Percentiles rank a stretch among this genome's conserved stretches.
Evolutionary conservation across 768 basidiomycete species (phyloP).

Genomic region (Mrakia frigida): DNA sequence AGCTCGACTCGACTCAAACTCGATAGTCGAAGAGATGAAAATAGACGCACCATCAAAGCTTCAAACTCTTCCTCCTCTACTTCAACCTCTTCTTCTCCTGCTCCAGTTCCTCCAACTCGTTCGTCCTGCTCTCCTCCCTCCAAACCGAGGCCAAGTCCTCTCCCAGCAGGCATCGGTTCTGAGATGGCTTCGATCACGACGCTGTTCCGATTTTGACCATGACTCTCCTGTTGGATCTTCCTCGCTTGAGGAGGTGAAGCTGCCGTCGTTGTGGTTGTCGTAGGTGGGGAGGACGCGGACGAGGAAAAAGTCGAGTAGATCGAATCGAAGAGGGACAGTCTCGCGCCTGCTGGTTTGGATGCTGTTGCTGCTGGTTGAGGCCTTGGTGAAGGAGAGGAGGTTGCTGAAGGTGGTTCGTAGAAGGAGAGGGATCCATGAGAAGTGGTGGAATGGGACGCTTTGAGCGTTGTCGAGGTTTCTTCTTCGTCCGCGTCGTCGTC

Average conservation of each 20-base stretch:
- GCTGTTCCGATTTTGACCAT: slow-evolving; percentile 1
- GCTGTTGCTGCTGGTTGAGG: neutral
- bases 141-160: neutral
- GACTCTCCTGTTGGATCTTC: neutral
- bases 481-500: neutral
- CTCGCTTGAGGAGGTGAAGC: neutral
- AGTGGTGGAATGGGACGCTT: neutral
- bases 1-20: neutral
- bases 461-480: slow-evolving; percentile 23
- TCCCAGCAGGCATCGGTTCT: slow-evolving; percentile 49
- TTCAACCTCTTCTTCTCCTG: slow-evolving; percentile 20
- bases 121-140: neutral
- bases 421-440: neutral
- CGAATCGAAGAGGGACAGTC: slow-evolving; percentile 16
- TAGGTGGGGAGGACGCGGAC: neutral
- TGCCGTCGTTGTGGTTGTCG: neutral
- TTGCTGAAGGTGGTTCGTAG: neutral
- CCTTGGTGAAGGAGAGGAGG: neutral
- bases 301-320: slow-evolving; percentile 26
- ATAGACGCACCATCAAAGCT: slow-evolving; percentile 58
- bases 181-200: slow-evolving; percentile 12
- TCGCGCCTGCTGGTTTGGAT: neutral
- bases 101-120: slow-evolving; percentile 51
- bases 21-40: neutral
- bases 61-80: slow-evolving; percentile 54